Base-by-base conservation (phyloP, 2,329 filamentous ascomycete genomes). In the Lomentospora prolificans region DNA sequence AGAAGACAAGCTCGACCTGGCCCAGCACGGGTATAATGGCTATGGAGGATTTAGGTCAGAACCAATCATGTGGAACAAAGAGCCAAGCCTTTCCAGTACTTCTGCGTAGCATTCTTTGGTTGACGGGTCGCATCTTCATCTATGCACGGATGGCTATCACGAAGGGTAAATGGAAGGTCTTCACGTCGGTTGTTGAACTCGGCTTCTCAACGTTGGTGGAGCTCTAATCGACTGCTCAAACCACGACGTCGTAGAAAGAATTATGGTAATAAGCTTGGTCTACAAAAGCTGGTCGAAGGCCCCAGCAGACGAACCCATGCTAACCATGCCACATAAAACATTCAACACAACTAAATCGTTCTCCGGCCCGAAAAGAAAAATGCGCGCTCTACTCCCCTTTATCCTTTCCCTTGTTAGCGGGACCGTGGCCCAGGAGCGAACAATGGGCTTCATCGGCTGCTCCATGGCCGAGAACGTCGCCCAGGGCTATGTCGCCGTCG, bases 371-470 rank as follows among this genome's bases (percentile, higher is more conserved):
- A n/a, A 41, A 41, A 41, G 14, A 6, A 41, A 17, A 8, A 41
- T 41, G 36, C 36, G 36, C 19, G n/a, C 19, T 8, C 3, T 8
- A 14, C n/a, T 41, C 36, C 12, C 14, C 36, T 17, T 41, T 17
- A 14, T 17, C 5, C 36, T 41, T 41, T 14, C 9, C n/a, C 19
- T 41, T 14, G 9, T 14, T 17, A 17, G n/a, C n/a, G 5, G n/a
- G 7, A 3, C 36, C 9, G 25, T 52, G 33, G 51, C 51, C 1
- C 51, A 53, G 51, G 14, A 17, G 3, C 51, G 22, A 17, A 54
- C 52, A 17, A 44, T 54, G 52, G 52, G 52, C 52, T 54, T 54
- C 24, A 54, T 54, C 52, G 52, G 52, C 36, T 54, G 52, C 36
- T 54, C 52, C 33, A 54, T 54, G 52, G 52, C 52, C 24, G 52